A percentile compares a stretch with the other conserved stretches of the same genome.
Conservation (phyloP, 768 basidiomycete genomes). For the Pholiota molesta region DNA sequence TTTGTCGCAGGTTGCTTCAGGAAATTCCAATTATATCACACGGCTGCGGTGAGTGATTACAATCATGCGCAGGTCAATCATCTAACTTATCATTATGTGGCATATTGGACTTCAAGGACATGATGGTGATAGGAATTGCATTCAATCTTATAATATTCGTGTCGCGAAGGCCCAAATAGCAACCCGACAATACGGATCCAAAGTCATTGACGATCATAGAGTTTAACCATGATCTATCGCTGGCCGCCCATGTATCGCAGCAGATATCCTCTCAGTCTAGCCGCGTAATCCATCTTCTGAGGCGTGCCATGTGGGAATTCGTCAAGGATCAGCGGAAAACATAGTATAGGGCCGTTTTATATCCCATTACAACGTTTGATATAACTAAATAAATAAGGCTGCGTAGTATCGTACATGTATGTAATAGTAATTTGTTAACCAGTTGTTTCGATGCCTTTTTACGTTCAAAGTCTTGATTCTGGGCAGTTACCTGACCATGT, state of each 20-base stretch:
- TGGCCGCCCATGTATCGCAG: neutral
- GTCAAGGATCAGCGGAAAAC: neutral
- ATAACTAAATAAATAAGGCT: too few relatives aligned
- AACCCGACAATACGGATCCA: neutral
- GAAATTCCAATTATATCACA: neutral
- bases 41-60: neutral
- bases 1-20: neutral
- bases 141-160: constrained; percentile 13
- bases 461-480: too few relatives aligned
- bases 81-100: neutral
- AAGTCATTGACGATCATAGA: neutral
- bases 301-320: neutral
- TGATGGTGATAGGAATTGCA: constrained; percentile 14
- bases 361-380: too few relatives aligned
- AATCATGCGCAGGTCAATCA: neutral
- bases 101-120: neutral
- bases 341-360: neutral
- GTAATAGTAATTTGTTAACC: too few relatives aligned
- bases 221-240: neutral
- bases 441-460: too few relatives aligned
- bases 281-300: neutral
- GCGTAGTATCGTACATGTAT: too few relatives aligned
- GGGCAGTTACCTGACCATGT: too few relatives aligned
- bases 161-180: constrained; percentile 1
- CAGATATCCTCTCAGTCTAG: neutral